These are phyloP conservation scores for Thelonectria olida DNA, from an alignment of 2,329 filamentous ascomycete genomes.

Conservation along the genomic window DNA sequence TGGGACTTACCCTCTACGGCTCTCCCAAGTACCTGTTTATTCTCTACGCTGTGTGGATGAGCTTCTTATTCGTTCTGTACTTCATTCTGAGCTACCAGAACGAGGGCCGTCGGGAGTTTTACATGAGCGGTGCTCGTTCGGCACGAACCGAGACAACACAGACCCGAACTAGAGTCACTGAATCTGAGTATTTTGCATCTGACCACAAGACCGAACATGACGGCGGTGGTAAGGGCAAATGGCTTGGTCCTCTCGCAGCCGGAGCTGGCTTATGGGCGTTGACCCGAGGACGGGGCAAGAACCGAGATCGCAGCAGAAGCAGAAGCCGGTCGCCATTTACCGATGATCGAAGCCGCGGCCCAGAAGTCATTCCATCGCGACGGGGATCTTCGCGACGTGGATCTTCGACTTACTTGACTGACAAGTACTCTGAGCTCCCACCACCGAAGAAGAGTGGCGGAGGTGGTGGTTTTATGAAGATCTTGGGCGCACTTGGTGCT, in stretches of 20 bases:
- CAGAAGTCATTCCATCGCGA: slow-evolving; percentile 63
- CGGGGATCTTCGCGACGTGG: slow-evolving; percentile 60
- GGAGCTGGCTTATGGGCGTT: slow-evolving; percentile 60
- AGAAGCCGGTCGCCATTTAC: slow-evolving; percentile 51
- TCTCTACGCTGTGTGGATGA: slow-evolving; percentile 82
- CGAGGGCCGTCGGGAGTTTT: slow-evolving; percentile 63
- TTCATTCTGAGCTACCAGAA: slow-evolving; percentile 81
- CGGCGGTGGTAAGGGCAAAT: slow-evolving; percentile 49
- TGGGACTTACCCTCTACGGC: slow-evolving; percentile 91
- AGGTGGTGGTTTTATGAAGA: slow-evolving; percentile 67
- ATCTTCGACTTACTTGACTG: slow-evolving; percentile 69
- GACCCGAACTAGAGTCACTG: slow-evolving; percentile 50
- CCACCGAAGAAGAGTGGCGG: slow-evolving; percentile 47
- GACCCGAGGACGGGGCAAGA: slow-evolving; percentile 54
- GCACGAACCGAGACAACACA: slow-evolving; percentile 56
- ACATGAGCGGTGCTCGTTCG: slow-evolving; percentile 66
- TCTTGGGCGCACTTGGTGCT: slow-evolving; percentile 68
- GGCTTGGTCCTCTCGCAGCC: slow-evolving; percentile 64
- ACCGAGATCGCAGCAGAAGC: slow-evolving; percentile 52
- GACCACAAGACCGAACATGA: slow-evolving; percentile 39
- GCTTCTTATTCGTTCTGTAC: slow-evolving; percentile 76
- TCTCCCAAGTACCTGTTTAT: slow-evolving; percentile 88
- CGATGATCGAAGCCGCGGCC: slow-evolving; percentile 49
- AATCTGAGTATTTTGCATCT: slow-evolving; percentile 52
- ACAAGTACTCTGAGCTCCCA: slow-evolving; percentile 68